Base-by-base conservation (phyloP, 2,329 filamentous ascomycete species). In the Microcyclosporella mali region DNA sequence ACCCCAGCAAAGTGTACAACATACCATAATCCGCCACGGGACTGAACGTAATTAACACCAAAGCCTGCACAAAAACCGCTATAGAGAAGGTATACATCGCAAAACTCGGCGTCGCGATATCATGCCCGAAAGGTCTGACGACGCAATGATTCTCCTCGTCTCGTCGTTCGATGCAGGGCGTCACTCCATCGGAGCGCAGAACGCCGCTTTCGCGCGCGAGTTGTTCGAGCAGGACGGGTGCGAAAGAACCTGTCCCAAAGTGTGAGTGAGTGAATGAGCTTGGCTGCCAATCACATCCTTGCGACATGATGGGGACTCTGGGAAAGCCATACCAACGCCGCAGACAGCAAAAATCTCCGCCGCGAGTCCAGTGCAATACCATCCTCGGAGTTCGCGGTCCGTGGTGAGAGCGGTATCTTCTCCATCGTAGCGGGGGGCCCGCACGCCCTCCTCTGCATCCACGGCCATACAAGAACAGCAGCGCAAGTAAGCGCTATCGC, bases 261-360 rank as follows among this genome's bases (percentile, higher is more conserved):
- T n/a, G n/a, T n/a, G n/a, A n/a, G n/a, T n/a, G n/a, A n/a, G n/a
- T n/a, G n/a, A n/a, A n/a, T n/a, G n/a, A n/a, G n/a, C 39, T 38
- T 46, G 44, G 56, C 49, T 56, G 52, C 36, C 42, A 16, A 11
- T 10, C 11, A 10, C 19, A 37, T 18, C n/a, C 17, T 32, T 41
- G 16, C n/a, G n/a, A n/a, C n/a, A n/a, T n/a, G n/a, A n/a, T n/a
- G n/a, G n/a, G n/a, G n/a, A n/a, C n/a, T n/a, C n/a, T n/a, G n/a
- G n/a, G n/a, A n/a, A 19, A 32, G 41, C 70, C 81, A 62, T 65
- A 86, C 88, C 80, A 64, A 84, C 78, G 34, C 79, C 89, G 63
- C 89, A 95, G 41, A 95, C 86, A 17, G 90, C 86, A 65, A 94
- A 97, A 21, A 92, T 88, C 70, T 97, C 90, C 15, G 90, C 88